Evolutionary conservation across 2,329 filamentous ascomycete species (phyloP).

Genomic region (Colletotrichum noveboracense): DNA sequence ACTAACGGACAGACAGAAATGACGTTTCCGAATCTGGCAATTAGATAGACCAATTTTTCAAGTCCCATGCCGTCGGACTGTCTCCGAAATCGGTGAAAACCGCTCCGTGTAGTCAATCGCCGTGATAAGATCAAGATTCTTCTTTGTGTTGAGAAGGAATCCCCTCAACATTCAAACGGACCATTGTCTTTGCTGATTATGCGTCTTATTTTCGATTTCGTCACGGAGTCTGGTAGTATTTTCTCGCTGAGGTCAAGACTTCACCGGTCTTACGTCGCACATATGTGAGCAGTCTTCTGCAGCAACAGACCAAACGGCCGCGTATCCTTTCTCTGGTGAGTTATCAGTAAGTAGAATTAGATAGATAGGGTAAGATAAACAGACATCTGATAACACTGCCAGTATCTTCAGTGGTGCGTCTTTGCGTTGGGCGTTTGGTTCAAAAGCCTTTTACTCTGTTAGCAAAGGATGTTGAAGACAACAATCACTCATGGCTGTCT

Average conservation of each 20-base stretch:
- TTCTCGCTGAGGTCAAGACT: too few species aligned
- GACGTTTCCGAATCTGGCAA: not conserved
- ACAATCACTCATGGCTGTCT: not conserved
- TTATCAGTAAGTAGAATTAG: not conserved
- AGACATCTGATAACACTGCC: accelerated
- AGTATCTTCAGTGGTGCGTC: not conserved
- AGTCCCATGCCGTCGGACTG: accelerated
- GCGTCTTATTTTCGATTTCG: too few species aligned
- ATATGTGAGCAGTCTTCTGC: not conserved
- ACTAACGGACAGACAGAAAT: not conserved
- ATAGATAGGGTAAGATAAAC: not conserved
- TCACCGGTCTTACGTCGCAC: not conserved
- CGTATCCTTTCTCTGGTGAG: accelerated
- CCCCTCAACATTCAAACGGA: too few species aligned
- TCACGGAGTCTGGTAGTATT: too few species aligned
- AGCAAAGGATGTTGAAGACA: not conserved
- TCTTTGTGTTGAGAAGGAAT: too few species aligned
- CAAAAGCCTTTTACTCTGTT: not conserved
- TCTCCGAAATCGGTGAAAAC: not conserved
- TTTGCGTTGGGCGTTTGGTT: not conserved
- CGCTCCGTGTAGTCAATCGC: accelerated
- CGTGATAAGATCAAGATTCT: not conserved
- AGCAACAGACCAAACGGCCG: not conserved
- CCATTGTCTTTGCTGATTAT: too few species aligned
- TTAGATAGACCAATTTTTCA: not conserved